A percentile compares a stretch with the other conserved stretches of the same genome.
Conservation (phyloP, 1,284 basidiomycete genomes). For the Testicularia cyperi region DNA sequence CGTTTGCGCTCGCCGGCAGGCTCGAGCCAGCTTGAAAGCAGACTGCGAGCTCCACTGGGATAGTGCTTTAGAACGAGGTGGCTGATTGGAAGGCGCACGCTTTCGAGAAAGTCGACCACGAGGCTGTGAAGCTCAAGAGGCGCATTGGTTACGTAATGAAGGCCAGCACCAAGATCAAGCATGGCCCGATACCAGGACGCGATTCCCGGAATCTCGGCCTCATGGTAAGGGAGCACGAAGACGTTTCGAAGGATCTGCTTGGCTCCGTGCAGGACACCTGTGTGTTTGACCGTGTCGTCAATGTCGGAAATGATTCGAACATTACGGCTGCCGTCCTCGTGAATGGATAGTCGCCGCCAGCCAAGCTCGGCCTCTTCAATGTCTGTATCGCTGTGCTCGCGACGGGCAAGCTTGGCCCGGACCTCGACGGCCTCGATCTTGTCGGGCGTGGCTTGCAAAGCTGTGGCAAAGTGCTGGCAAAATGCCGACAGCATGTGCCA, state of each 20-base stretch:
- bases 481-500: slow-evolving; percentile 43
- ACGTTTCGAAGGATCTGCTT: slow-evolving; percentile 62
- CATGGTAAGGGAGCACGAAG: slow-evolving; percentile 66
- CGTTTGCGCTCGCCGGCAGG: slow-evolving; percentile 48
- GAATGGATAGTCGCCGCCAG: slow-evolving; percentile 25
- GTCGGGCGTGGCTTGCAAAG: slow-evolving; percentile 6
- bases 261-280: slow-evolving; percentile 58
- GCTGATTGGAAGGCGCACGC: slow-evolving; percentile 72
- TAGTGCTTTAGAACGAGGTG: slow-evolving; percentile 47
- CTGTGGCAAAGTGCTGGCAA: slow-evolving; percentile 17
- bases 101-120: slow-evolving; percentile 74
- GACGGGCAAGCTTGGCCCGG: slow-evolving; percentile 11
- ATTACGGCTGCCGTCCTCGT: slow-evolving; percentile 22
- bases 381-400: background rate
- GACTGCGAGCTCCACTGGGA: slow-evolving; percentile 29
- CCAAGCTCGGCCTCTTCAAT: slow-evolving; percentile 5
- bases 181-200: slow-evolving; percentile 63
- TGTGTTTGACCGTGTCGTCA: slow-evolving; percentile 83
- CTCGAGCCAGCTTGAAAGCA: slow-evolving; percentile 46
- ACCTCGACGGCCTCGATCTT: slow-evolving; percentile 31
- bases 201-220: slow-evolving; percentile 81
- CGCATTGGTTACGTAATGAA: slow-evolving; percentile 72
- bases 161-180: slow-evolving; percentile 18
- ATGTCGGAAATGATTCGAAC: slow-evolving; percentile 80
- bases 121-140: slow-evolving; percentile 83